These are phyloP conservation scores for Neopestalotiopsis rosae DNA, from an alignment of 2,329 filamentous ascomycete species.

Conservation along the genomic window DNA sequence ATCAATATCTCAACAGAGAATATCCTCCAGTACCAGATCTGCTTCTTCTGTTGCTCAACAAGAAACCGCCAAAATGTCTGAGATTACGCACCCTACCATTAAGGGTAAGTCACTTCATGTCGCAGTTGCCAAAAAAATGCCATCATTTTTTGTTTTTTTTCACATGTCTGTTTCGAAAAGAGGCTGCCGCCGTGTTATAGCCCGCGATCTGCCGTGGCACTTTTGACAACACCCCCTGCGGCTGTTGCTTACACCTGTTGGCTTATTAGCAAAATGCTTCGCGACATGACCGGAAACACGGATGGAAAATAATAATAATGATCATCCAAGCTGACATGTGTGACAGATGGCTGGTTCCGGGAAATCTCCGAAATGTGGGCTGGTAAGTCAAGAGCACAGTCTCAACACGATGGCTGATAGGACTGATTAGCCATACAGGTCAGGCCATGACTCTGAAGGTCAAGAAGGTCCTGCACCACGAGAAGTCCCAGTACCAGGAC, in stretches of 20 bases:
- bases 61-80: conserved; percentile 48
- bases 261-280: background rate
- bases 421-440: conserved; percentile 50
- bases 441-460: conserved; percentile 99
- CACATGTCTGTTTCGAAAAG: background rate
- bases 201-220: background rate
- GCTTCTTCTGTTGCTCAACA: background rate
- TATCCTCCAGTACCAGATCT: background rate
- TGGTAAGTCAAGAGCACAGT: conserved; percentile 45
- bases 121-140: conserved; percentile 11
- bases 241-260: background rate
- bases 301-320: background rate
- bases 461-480: conserved; percentile 97
- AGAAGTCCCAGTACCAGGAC: conserved; percentile 99
- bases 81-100: conserved; percentile 63
- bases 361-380: conserved; percentile 99
- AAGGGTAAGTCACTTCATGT: conserved; percentile 51
- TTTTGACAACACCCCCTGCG: background rate
- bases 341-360: conserved; percentile 97
- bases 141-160: background rate
- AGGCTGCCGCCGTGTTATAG: background rate
- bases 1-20: background rate
- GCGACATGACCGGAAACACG: background rate
- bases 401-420: conserved; percentile 13
- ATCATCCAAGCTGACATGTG: conserved; percentile 3